Percentiles rank a stretch among this genome's conserved stretches.
phyloP scores from a whole-genome alignment of 2,329 filamentous ascomycete species.

The Sporothrix protearum region DNA sequence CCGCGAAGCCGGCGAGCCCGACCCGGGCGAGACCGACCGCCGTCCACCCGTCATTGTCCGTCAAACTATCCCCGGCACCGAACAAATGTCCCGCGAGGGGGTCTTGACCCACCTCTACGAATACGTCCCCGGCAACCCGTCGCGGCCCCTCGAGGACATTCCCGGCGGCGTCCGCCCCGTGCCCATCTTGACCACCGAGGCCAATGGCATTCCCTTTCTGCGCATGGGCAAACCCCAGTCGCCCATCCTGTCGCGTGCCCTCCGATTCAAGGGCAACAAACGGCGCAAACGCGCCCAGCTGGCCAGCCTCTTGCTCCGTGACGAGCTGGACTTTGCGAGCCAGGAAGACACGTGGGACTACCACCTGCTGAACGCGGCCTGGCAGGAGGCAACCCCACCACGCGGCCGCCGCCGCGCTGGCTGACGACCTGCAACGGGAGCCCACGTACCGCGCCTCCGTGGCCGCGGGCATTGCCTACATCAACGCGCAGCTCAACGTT shows the following conservation, averaged over 20 bases:
- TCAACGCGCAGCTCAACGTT: conserved; percentile 34
- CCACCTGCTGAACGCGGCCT: conserved; percentile 37
- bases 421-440: background rate
- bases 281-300: conserved; percentile 43
- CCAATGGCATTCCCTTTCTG: conserved; percentile 60
- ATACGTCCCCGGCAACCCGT: conserved; percentile 48
- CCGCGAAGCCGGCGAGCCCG: background rate
- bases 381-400: conserved; percentile 28
- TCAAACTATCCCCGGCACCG: conserved; percentile 27
- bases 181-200: conserved; percentile 53
- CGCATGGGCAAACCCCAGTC: conserved; percentile 65
- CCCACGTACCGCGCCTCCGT: conserved; percentile 35
- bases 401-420: background rate
- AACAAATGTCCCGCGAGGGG: conserved; percentile 22
- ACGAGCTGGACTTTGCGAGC: conserved; percentile 33
- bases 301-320: conserved; percentile 41
- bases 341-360: conserved; percentile 51
- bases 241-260: conserved; percentile 51
- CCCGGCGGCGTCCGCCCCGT: conserved; percentile 52
- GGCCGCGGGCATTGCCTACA: conserved; percentile 23
- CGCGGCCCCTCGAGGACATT: conserved; percentile 49
- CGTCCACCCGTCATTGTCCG: conserved; percentile 35
- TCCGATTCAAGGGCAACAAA: conserved; percentile 49
- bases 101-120: conserved; percentile 29
- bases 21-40: conserved; percentile 27